Conservation (phyloP, 208 protist species). For the Trypanosoma platydactyli region DNA sequence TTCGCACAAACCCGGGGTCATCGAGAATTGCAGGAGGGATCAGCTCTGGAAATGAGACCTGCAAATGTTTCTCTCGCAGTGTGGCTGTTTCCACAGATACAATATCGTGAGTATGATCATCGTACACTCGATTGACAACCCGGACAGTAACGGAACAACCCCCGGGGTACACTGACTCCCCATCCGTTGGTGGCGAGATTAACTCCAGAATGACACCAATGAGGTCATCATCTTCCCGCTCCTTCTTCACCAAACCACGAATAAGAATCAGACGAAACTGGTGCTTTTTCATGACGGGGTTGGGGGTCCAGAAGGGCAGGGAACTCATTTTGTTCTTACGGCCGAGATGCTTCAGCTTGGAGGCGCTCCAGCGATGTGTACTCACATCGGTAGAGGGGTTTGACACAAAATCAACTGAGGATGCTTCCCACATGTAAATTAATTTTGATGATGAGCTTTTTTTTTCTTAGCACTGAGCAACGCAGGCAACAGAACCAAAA, state of each 20-base stretch:
- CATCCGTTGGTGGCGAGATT: slow-evolving; percentile 48
- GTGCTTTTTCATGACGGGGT: slow-evolving; percentile 44
- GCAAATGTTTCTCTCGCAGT: slow-evolving; percentile 28
- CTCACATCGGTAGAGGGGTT: slow-evolving; percentile 54
- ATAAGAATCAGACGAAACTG: slow-evolving; percentile 77
- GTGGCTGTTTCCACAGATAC: slow-evolving; percentile 28
- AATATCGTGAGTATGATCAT: slow-evolving; percentile 25
- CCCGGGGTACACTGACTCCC: slow-evolving; percentile 34
- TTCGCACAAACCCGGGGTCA: slow-evolving; percentile 38
- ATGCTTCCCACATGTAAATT: background rate
- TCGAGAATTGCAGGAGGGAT: slow-evolving; percentile 36
- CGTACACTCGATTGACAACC: slow-evolving; percentile 35
- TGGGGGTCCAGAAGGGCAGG: slow-evolving; percentile 79
- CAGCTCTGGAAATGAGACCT: slow-evolving; percentile 59
- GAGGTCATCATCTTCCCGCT: slow-evolving; percentile 30
- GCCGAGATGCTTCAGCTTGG: slow-evolving; percentile 48
- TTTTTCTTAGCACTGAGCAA: background rate
- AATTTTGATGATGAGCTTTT: background rate
- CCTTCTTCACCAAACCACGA: slow-evolving; percentile 45
- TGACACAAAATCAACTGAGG: slow-evolving; percentile 56
- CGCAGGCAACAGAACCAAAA: no score
- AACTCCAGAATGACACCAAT: slow-evolving; percentile 69
- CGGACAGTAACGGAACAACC: slow-evolving; percentile 52
- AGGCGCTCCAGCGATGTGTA: slow-evolving; percentile 44
- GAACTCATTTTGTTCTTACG: slow-evolving; percentile 81